Base-by-base conservation (phyloP, 2,329 filamentous ascomycete genomes). In the Penicillium sp. region DNA sequence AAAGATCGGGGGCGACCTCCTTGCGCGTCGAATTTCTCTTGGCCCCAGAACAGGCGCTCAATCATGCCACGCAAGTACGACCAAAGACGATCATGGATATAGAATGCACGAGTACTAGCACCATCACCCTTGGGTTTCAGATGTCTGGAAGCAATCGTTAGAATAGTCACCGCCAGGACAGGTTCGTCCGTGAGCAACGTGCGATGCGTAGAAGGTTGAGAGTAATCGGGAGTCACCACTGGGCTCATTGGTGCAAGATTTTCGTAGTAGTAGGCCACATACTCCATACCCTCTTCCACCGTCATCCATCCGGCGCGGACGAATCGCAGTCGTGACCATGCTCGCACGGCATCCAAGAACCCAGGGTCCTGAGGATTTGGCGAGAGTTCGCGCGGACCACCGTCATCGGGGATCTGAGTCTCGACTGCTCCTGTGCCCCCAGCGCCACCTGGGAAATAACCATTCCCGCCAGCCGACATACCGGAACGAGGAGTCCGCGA, bases 221-320 rank as follows among this genome's bases (percentile, higher is more conserved):
- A 89, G 73, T 96, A 97, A 42, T 96, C 94, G 0, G 93, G 93
- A 1, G 96, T 91, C 5, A 93, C 93, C 62, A 98, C 96, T 0
- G 95, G 95, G 3, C 94, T 98, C 73, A 99, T 83, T 0, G 94
- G 94, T 1, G 93, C 94, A 8, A 98, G 85, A 70, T 93, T 92
- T 69, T 90, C 88, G 79, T 97, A 98, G 79, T 97, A 98, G 79
- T 98, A 98, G 75, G 93, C 89, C 65, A 99, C 91, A 73, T 98
- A 98, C 47, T 90, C 89, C 76, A 98, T 93, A 24, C 92, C 94
- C 78, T 99, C 95, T 67, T 91, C 88, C 0, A 94, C 91, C 0
- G 93, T 96, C 76, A 99, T 95, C 94, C 94, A 98, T 10, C 95
- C 95, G 9, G 93, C 93, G 58, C 93, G 89, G n/a, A 98, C 94